Percentiles rank a stretch among this genome's conserved stretches.
These are phyloP conservation scores for Sextonia rubra DNA, from an alignment of 164 flowering plant species.

Conservation along the genomic window DNA sequence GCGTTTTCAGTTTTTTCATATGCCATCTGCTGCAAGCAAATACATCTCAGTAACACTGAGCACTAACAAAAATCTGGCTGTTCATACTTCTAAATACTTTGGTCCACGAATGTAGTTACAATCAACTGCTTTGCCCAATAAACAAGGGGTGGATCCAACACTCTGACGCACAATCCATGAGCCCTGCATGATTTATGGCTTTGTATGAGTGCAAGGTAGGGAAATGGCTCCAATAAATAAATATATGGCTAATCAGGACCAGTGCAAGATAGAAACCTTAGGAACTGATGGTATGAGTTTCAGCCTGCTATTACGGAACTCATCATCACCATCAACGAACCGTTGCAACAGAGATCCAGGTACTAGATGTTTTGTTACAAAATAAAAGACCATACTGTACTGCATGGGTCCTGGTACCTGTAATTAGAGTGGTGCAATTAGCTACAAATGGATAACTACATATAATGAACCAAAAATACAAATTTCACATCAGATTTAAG, in stretches of 20 bases:
- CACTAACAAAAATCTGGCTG: not conserved
- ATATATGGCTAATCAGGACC: no score
- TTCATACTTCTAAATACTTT: constrained; percentile 78
- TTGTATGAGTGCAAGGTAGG: constrained; percentile 1
- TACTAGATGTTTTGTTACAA: constrained; percentile 59
- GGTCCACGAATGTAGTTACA: constrained; percentile 94
- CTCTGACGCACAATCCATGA: constrained; percentile 99
- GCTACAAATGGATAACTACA: not conserved
- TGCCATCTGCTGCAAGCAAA: not conserved
- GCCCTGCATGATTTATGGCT: constrained; percentile 50
- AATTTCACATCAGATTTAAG: not conserved
- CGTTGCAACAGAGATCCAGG: constrained; percentile 94
- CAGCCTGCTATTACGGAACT: constrained; percentile 88
- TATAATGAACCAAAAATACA: not conserved
- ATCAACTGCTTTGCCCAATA: constrained; percentile 94
- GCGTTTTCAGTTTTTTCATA: not conserved
- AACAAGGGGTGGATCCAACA: constrained; percentile 98
- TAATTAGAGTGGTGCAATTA: constrained; percentile 5
- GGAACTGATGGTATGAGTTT: constrained; percentile 98
- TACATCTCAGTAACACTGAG: not conserved
- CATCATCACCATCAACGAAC: constrained; percentile 98
- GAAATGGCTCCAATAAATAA: not conserved
- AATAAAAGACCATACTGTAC: constrained; percentile 98
- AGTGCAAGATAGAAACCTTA: constrained; percentile 47
- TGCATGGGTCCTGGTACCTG: constrained; percentile 97